Evolutionary conservation across 352 stramenopile species (phyloP).

Genomic region (Thalassiosira mediterranea): DNA sequence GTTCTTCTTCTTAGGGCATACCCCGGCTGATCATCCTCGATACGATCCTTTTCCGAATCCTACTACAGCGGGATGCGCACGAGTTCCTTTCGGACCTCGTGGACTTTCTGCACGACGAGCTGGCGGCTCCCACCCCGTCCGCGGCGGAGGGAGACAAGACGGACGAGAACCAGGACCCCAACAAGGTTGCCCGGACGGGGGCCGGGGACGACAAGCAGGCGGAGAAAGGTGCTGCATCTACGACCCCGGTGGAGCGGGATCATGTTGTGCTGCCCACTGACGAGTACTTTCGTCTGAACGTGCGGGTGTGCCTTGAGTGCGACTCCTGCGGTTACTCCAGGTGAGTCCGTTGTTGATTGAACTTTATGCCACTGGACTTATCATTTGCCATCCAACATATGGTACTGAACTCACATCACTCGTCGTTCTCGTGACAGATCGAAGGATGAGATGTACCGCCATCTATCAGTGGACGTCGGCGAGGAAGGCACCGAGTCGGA

Average conservation of each 20-base stretch:
- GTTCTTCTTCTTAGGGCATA: no score
- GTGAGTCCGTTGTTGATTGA: slow-evolving; percentile 28
- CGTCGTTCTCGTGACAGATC: slow-evolving; percentile 37
- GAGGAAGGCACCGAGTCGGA: slow-evolving; percentile 32
- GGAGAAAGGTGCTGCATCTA: background rate
- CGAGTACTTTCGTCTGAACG: slow-evolving; percentile 75
- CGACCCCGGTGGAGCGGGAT: background rate
- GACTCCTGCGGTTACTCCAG: slow-evolving; percentile 73
- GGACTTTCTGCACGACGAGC: slow-evolving; percentile 78
- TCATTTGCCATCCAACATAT: no score
- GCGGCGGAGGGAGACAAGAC: background rate
- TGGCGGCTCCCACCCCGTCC: slow-evolving; percentile 14
- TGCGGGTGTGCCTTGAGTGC: slow-evolving; percentile 73
- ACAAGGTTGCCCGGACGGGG: background rate
- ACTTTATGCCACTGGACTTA: no score
- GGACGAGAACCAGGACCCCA: slow-evolving; percentile 20
- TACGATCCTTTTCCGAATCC: no score
- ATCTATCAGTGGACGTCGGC: slow-evolving; percentile 76
- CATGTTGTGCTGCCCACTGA: slow-evolving; percentile 55
- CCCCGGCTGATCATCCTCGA: slow-evolving; percentile 4
- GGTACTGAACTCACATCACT: no score
- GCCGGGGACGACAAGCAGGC: background rate
- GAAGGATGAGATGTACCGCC: slow-evolving; percentile 80
- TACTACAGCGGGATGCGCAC: slow-evolving; percentile 80
- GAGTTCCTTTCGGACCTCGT: slow-evolving; percentile 80